Evolutionary conservation across 2,329 filamentous ascomycete species (phyloP).

Genomic region (Ophidiomyces ophidiicola): DNA sequence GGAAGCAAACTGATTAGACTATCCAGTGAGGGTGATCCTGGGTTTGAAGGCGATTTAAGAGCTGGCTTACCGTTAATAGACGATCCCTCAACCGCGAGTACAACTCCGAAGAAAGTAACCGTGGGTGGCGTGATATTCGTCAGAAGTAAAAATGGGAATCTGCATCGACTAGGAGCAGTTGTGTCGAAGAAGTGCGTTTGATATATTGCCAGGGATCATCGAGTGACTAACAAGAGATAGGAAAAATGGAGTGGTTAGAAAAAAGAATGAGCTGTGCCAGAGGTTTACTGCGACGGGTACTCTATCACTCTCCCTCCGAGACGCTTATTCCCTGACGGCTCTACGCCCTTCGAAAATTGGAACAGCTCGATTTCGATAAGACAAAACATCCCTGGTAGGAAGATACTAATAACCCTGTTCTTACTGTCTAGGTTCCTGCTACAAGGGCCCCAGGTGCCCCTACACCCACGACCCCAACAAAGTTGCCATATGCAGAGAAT

Average conservation of each 20-base stretch:
- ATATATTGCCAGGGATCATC: neutral
- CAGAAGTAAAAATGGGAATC: constrained; percentile 76
- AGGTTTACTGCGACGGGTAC: constrained; percentile 46
- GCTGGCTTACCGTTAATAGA: constrained; percentile 39
- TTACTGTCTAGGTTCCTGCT: constrained; percentile 59
- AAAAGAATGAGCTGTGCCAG: constrained; percentile 62
- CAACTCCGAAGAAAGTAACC: constrained; percentile 60
- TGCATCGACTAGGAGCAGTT: constrained; percentile 64
- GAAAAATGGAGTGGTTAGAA: constrained; percentile 45
- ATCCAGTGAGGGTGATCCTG: constrained; percentile 46
- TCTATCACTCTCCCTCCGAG: constrained; percentile 21
- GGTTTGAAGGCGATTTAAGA: constrained; percentile 15
- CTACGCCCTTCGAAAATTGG: neutral
- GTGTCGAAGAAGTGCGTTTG: constrained; percentile 60
- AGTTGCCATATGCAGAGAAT: constrained; percentile 82
- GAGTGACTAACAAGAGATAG: constrained; percentile 17
- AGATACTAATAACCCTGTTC: constrained; percentile 21
- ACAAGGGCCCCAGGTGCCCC: constrained; percentile 65
- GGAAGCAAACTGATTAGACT: constrained; percentile 72
- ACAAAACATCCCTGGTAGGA: constrained; percentile 15
- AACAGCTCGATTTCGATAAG: constrained; percentile 7
- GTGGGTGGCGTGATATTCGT: constrained; percentile 72
- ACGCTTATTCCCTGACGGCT: constrained; percentile 4
- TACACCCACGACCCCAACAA: constrained; percentile 75
- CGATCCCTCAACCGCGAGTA: constrained; percentile 48